Evolutionary conservation across 306 rosid genomes (phyloP), one percentile per base, ranked within the genome.

Genomic region (Cucumis melo): DNA sequence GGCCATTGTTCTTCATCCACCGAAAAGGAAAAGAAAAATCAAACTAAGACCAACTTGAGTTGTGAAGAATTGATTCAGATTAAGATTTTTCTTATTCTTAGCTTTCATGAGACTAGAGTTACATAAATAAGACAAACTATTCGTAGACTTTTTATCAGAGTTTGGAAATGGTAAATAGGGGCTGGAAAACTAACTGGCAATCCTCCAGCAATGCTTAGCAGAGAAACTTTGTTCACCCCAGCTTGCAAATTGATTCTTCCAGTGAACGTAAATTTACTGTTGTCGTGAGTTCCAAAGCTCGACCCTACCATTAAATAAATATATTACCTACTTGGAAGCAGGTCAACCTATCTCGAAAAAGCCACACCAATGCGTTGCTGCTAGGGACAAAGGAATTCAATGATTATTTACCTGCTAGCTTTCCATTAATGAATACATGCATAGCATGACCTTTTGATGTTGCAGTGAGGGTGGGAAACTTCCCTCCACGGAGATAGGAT

Each of bases 401-500:
- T 20, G 48, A 53, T 51, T 46, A 53, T 51, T 46, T 78, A 93
- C 98, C 97, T 78, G 88, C 57, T 78, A 78, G 79, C 80, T 84
- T 89, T 71, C 92, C 97, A 44, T 93, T 89, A 56, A 93, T 84
- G 79, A 90, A 93, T 58, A 91, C 89, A 81, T 91, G 93, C 59
- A 93, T 77, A 54, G 81, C 86, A 85, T 93, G 93, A 32, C 98
- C 97, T 4, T 91, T 86, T 21, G 97, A 91, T 82, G 84, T 83
- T 32, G 83, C 97, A 0, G 82, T 84, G 27, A 93, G 93, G 86
- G 81, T 74, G 20, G 90, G 97, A 70, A 75, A 87, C 73, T 83
- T 78, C 7, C 92, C 92, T 48, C 78, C 83, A 73, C 27, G 88
- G 39, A 89, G 27, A 56, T 85, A 92, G 50, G 85, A 88, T 83